Evolutionary conservation across 768 basidiomycete genomes (phyloP).

Genomic region (Boletus pseudo-olivaceus): DNA sequence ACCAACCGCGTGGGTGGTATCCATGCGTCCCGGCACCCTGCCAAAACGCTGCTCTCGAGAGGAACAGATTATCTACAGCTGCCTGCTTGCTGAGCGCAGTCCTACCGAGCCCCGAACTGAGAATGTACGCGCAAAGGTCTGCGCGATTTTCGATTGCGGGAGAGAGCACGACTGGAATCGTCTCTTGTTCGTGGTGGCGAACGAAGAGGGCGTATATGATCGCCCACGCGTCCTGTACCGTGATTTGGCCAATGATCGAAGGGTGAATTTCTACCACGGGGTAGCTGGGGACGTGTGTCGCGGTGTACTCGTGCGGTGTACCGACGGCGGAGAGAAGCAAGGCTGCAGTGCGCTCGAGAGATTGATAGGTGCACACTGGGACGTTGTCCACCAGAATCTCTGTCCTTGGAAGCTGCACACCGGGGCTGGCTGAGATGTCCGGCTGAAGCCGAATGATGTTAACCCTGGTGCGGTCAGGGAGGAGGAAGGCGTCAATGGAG

Average conservation of each 20-base stretch:
- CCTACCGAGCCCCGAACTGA: constrained; percentile 36
- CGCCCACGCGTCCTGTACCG: constrained; percentile 39
- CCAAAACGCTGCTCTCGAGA: constrained; percentile 46
- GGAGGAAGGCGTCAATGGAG: not conserved
- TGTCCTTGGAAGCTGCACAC: not conserved
- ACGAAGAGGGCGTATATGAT: constrained; percentile 41
- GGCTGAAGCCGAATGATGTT: not conserved
- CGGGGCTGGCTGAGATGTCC: not conserved
- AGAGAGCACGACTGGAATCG: constrained; percentile 39
- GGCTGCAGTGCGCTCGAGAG: constrained; percentile 6
- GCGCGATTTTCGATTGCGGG: constrained; percentile 25
- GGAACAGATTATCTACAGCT: constrained; percentile 31
- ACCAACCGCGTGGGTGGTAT: constrained; percentile 31
- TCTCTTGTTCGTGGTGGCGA: constrained; percentile 36
- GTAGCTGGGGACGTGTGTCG: constrained; percentile 20
- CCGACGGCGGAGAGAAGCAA: constrained; percentile 19
- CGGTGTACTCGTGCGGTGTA: constrained; percentile 16
- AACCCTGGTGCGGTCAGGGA: constrained; percentile 18
- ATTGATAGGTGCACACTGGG: constrained; percentile 11
- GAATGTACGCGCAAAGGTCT: constrained; percentile 37
- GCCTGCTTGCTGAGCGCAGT: constrained; percentile 2
- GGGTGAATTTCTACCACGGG: constrained; percentile 16
- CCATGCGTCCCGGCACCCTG: constrained; percentile 43
- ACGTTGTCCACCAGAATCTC: constrained; percentile 8
- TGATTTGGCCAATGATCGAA: constrained; percentile 8